Conservation (phyloP, 495 filamentous ascomycete species). For the Venustampulla echinocandica region DNA sequence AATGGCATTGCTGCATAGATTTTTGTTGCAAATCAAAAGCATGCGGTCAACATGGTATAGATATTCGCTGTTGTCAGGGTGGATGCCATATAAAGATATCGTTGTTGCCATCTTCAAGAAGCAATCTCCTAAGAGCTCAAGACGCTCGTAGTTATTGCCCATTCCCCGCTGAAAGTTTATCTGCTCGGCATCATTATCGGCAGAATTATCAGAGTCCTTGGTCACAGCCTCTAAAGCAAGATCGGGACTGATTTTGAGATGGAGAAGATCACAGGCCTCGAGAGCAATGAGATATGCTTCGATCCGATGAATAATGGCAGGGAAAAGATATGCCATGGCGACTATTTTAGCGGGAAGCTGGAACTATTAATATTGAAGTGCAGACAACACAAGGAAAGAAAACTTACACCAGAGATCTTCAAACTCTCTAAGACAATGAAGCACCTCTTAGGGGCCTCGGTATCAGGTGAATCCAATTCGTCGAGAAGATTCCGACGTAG, state of each 20-base stretch:
- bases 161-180: conserved; percentile 78
- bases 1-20: conserved; percentile 68
- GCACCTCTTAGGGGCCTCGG: conserved; percentile 32
- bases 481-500: conserved; percentile 79
- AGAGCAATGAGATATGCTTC: conserved; percentile 75
- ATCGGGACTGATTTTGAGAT: conserved; percentile 50
- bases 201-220: conserved; percentile 87
- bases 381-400: neutral
- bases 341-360: conserved; percentile 59
- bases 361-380: neutral
- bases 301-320: conserved; percentile 73
- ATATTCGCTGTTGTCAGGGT: conserved; percentile 73
- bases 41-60: conserved; percentile 87
- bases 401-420: conserved; percentile 64
- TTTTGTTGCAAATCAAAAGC: conserved; percentile 86
- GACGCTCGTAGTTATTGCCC: conserved; percentile 93
- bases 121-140: conserved; percentile 89
- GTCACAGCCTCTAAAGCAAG: conserved; percentile 86
- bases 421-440: conserved; percentile 45
- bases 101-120: conserved; percentile 96
- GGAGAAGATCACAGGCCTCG: conserved; percentile 56
- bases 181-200: conserved; percentile 61
- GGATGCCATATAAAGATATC: conserved; percentile 66
- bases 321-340: conserved; percentile 62
- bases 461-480: conserved; percentile 52